phyloP scores from a whole-genome alignment of 352 stramenopile genomes.

The Globisporangium splendens region DNA sequence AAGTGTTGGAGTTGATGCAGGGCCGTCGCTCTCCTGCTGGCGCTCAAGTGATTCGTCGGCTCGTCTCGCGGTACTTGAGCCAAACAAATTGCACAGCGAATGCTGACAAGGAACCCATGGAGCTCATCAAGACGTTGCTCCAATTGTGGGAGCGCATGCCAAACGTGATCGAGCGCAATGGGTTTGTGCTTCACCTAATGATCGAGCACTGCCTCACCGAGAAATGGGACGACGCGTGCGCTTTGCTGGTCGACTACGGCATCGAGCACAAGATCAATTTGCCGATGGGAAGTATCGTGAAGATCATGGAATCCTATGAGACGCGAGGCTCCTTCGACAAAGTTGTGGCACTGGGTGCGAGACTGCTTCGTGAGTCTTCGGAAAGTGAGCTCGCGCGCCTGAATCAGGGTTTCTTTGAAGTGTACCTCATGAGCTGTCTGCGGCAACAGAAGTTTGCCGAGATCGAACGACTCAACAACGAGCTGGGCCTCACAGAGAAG shows the following conservation, averaged over 20 bases:
- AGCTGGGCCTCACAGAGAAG: constrained; percentile 13
- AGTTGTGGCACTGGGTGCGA: constrained; percentile 9
- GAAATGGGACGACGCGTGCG: constrained; percentile 18
- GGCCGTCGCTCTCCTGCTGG: constrained; percentile 6
- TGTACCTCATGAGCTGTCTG: constrained; percentile 16
- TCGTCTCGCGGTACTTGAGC: constrained; percentile 15
- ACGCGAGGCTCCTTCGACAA: constrained; percentile 6
- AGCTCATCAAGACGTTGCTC: constrained; percentile 27
- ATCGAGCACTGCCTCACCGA: constrained; percentile 31
- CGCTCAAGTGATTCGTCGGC: constrained; percentile 18
- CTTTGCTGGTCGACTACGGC: constrained; percentile 16
- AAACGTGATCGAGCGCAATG: constrained; percentile 31
- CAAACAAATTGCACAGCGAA: neutral
- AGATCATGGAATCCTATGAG: constrained; percentile 16
- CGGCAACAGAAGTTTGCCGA: constrained; percentile 10
- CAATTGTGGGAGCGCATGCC: constrained; percentile 30
- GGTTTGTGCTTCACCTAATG: constrained; percentile 45
- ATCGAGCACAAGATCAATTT: constrained; percentile 15
- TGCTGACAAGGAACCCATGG: constrained; percentile 4
- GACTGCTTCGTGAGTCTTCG: constrained; percentile 8
- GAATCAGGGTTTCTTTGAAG: constrained; percentile 20
- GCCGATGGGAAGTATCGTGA: constrained; percentile 20
- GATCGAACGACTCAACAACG: constrained; percentile 9
- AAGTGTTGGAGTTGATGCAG: constrained; percentile 24
- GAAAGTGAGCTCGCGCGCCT: constrained; percentile 5